Evolutionary conservation across 2,329 filamentous ascomycete species (phyloP), one percentile per base, ranked within the genome.

Genomic region (Ophiostoma sp.): DNA sequence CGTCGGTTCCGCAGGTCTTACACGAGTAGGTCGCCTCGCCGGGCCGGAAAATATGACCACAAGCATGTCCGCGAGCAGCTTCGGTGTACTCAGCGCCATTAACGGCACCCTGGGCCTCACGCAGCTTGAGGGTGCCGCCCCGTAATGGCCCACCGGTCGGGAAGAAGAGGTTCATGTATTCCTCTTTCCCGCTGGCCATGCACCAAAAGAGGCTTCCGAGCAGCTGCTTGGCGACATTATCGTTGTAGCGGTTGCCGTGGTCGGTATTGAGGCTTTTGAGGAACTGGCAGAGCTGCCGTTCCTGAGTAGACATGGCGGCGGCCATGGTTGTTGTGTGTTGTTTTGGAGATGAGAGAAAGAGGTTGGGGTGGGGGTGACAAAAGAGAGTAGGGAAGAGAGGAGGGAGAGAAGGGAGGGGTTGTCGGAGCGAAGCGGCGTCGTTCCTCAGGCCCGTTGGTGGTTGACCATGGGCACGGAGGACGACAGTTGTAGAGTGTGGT

Each of bases 71-170:
- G 77, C 94, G 90, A 17, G 96, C 96, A 7, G 93, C 92, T 77
- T 95, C 92, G 25, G 94, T 96, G 80, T 98, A 99, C 81, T 99
- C 97, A 42, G 95, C 94, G 12, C 96, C 95, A 79, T 97, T 94
- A 73, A 94, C 87, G n/a, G 93, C 93, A 22, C 95, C 95, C 80
- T 99, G 97, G 19, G 95, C 95, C 78, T 93, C 91, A 75, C 92
- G 89, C 52, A 99, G 85, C 82, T 92, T 96, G 87, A 95, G 92
- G 61, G 85, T 83, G 52, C 86, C 86, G 63, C 84, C 84, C 36
- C 86, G 84, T 9, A 91, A 88, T 55, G 87, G 87, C 15, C 94
- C 93, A 28, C 77, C 77, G 55, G 91, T 85, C 0, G 94, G 94
- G 79, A 99, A 99, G 78, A 99, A 89, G 22, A 94, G 87, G 69